Conservation (phyloP, 148 eudicot genomes). For the Chenopodium album region DNA sequence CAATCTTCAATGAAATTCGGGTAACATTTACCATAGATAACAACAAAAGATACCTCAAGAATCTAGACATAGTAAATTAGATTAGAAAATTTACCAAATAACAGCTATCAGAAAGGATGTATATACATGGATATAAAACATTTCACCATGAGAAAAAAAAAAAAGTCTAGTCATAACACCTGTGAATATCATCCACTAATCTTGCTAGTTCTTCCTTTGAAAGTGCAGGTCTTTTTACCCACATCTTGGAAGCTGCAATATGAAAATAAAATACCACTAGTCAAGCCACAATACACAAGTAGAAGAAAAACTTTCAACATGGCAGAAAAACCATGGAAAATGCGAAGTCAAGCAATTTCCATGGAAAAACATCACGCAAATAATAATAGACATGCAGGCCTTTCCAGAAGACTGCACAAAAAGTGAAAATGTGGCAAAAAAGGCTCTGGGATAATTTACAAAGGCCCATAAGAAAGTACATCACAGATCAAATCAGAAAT, state of each 20-base stretch:
- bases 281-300: not conserved
- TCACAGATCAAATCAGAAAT: not conserved
- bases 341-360: not conserved
- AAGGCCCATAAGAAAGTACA: not conserved
- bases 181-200: conserved; percentile 86
- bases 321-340: not conserved
- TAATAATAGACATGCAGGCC: not conserved
- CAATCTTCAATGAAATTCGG: not conserved
- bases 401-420: not conserved
- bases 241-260: conserved; percentile 66
- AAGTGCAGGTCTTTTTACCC: conserved; percentile 71
- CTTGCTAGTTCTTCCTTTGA: conserved; percentile 80
- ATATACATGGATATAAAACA: not conserved
- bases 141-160: not conserved
- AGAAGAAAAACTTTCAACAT: not conserved
- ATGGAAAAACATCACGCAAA: not conserved
- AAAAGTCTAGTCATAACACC: conserved; percentile 38
- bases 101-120: not conserved
- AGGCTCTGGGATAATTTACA: not conserved
- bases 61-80: not conserved
- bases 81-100: not conserved
- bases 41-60: not conserved
- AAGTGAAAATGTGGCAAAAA: not conserved
- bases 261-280: conserved; percentile 2
- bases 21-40: not conserved